Evolutionary conservation across 2,329 filamentous ascomycete species (phyloP).

Genomic region (Beauveria medogensis): DNA sequence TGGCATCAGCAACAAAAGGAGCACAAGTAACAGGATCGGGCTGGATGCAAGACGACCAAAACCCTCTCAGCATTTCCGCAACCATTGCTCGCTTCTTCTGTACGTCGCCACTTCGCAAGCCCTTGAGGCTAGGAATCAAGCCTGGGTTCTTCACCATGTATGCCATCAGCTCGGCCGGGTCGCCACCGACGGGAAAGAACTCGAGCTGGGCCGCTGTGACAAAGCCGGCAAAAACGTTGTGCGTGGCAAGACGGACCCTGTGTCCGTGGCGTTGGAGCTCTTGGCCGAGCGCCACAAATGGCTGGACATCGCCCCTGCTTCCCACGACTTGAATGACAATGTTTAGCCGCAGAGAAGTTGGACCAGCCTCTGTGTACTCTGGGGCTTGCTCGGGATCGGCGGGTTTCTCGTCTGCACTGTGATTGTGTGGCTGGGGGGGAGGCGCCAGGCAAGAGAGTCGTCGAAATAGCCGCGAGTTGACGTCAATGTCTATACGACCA

Average conservation of each 20-base stretch:
- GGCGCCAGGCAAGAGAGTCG: too few species aligned
- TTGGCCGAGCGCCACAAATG: slow-evolving; percentile 65
- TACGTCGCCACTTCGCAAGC: slow-evolving; percentile 20
- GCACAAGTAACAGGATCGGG: neutral
- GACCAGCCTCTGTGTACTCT: too few species aligned
- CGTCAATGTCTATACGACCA: too few species aligned
- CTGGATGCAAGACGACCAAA: slow-evolving; percentile 14
- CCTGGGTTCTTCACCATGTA: slow-evolving; percentile 25
- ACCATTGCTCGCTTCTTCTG: slow-evolving; percentile 20
- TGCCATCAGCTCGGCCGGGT: slow-evolving; percentile 35
- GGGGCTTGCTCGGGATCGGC: too few species aligned
- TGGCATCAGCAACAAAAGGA: slow-evolving; percentile 65
- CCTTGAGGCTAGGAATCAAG: slow-evolving; percentile 20
- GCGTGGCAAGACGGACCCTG: slow-evolving; percentile 65
- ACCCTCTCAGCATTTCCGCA: slow-evolving; percentile 18
- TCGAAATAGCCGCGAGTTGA: too few species aligned
- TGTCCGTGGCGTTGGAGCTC: slow-evolving; percentile 63
- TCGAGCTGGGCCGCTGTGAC: slow-evolving; percentile 39
- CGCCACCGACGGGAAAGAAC: slow-evolving; percentile 47
- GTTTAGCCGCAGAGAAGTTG: neutral
- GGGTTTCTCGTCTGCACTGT: too few species aligned
- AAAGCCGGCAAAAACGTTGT: slow-evolving; percentile 40
- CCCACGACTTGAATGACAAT: slow-evolving; percentile 78
- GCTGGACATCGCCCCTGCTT: slow-evolving; percentile 70
- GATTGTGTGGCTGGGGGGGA: too few species aligned